Percentiles rank a stretch among this genome's conserved stretches.
Conservation (phyloP, 768 basidiomycete species). For the Tylopilus rubrobrunneus region DNA sequence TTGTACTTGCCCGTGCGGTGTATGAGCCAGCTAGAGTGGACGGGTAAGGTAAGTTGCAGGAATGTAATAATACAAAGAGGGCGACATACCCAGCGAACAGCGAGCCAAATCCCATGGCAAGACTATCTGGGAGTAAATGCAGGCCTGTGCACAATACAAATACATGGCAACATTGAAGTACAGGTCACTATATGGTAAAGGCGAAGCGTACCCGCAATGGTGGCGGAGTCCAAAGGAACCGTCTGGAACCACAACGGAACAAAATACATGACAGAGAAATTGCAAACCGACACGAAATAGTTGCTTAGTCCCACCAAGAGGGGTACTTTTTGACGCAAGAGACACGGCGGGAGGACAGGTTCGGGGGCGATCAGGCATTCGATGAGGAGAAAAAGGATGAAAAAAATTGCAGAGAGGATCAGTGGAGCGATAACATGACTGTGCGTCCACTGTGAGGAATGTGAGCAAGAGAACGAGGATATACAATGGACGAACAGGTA, state of each 20-base stretch:
- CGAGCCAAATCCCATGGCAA: constrained; percentile 47
- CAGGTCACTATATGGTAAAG: background rate
- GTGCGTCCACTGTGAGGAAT: constrained; percentile 47
- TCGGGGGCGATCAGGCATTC: constrained; percentile 63
- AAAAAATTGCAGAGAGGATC: constrained; percentile 39
- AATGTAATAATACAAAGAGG: too few species aligned
- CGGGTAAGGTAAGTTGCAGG: background rate
- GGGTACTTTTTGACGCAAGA: constrained; percentile 65
- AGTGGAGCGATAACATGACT: constrained; percentile 49
- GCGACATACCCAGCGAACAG: constrained; percentile 43
- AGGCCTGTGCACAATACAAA: constrained; percentile 27
- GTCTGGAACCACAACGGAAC: constrained; percentile 83
- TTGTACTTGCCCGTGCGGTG: constrained; percentile 51
- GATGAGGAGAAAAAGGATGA: constrained; percentile 52
- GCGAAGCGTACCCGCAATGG: constrained; percentile 48
- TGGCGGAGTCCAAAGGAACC: constrained; percentile 62
- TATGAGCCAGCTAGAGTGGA: constrained; percentile 39
- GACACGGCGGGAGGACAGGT: constrained; percentile 63
- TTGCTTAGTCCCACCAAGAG: constrained; percentile 68
- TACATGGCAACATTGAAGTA: background rate
- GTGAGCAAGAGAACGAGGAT: background rate
- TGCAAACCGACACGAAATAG: constrained; percentile 69
- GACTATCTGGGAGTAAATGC: constrained; percentile 48
- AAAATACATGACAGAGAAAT: constrained; percentile 73
- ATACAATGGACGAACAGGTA: constrained; percentile 37